Evolutionary conservation across 768 basidiomycete species (phyloP), one percentile per base, ranked within the genome.

Genomic region (Termitomyces sp.): DNA sequence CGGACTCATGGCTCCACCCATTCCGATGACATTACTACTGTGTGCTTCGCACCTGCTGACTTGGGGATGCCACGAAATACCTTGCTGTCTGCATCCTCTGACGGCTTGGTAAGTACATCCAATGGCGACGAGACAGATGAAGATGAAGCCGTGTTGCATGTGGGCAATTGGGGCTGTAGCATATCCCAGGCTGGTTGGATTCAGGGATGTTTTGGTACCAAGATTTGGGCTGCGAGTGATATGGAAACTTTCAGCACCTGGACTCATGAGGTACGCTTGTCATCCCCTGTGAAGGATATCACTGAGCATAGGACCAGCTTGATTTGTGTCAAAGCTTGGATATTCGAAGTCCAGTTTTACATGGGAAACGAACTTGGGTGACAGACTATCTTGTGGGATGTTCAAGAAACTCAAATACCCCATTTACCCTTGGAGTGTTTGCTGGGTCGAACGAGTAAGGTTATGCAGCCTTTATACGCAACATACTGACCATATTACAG

Each of bases 241-340:
- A 97, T 97, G 94, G 94, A 98, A 70, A 93, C 90, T 0, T 89
- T 95, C 62, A 88, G 89, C 55, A 78, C 82, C 14, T 98, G 94
- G 95, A 81, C 85, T 28, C 70, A 70, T 47, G 88, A 92, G 71
- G 90, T 87, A 57, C 31, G 68, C 43, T 54, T 49, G 50, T 26
- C 19, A 41, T n/a, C 5, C 28, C 23, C 46, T 38, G 28, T 30
- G 38, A 10, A 19, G 6, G 23, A 41, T n/a, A 4, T 30, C 12
- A 51, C 11, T 40, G n/a, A 51, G 6, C 7, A 7, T 7, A 12
- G 26, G 26, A 50, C 40, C 55, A 91, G 88, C 75, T 90, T 17
- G 89, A 90, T 54, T 75, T 72, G 53, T 62, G 78, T 8, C 73
- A 79, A 58, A 77, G 75, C 53, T 62, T 80, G 38, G 86, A 90